Evolutionary conservation across 1,284 basidiomycete species (phyloP).

Genomic region (Irpex sp.): DNA sequence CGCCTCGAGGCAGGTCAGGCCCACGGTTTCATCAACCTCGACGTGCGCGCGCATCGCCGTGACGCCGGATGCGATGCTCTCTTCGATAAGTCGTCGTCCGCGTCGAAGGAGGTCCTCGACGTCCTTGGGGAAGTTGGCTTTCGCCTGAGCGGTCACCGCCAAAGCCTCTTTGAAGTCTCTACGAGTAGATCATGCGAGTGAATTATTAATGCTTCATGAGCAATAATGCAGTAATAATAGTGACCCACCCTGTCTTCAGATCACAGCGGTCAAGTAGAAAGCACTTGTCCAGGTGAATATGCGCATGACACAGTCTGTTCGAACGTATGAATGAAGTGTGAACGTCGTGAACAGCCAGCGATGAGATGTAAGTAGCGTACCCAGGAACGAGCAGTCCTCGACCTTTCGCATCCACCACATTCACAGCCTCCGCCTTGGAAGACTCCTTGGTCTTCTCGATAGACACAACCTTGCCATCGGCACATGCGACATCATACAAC

Average conservation of each 20-base stretch:
- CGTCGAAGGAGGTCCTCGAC: slow-evolving; percentile 43
- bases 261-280: slow-evolving; percentile 53
- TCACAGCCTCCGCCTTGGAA: not conserved
- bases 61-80: slow-evolving; percentile 54
- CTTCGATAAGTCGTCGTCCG: slow-evolving; percentile 45
- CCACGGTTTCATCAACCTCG: slow-evolving; percentile 52
- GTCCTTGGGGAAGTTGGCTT: slow-evolving; percentile 39
- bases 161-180: slow-evolving; percentile 56
- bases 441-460: slow-evolving; percentile 6
- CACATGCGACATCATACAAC: slow-evolving; percentile 9
- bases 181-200: too few species aligned
- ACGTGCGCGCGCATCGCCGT: slow-evolving; percentile 63
- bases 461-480: slow-evolving; percentile 16
- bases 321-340: not conserved
- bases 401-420: slow-evolving; percentile 37
- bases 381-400: slow-evolving; percentile 44
- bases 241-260: slow-evolving; percentile 38
- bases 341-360: not conserved
- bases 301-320: slow-evolving; percentile 52
- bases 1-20: slow-evolving; percentile 43
- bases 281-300: slow-evolving; percentile 65
- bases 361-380: slow-evolving; percentile 35
- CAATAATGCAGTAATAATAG: not conserved
- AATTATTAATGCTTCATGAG: too few species aligned
- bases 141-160: slow-evolving; percentile 43